Conservation (phyloP, 2,329 filamentous ascomycete species). For the Cladophialophora carrionii region DNA sequence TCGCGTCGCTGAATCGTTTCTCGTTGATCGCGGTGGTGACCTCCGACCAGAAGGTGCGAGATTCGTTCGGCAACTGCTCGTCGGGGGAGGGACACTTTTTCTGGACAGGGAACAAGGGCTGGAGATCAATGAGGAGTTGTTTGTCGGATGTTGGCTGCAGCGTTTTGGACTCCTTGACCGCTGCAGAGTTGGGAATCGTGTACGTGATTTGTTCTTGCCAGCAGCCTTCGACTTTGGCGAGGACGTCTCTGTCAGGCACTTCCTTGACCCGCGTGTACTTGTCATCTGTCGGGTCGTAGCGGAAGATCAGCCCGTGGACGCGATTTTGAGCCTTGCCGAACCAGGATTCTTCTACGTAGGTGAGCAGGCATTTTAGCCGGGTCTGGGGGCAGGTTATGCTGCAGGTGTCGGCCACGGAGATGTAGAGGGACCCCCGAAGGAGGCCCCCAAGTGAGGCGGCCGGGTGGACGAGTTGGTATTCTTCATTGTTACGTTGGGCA, state of each 20-base stretch:
- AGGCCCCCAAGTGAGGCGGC: constrained; percentile 90
- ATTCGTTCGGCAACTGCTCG: constrained; percentile 85
- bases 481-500: constrained; percentile 77
- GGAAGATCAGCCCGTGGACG: constrained; percentile 88
- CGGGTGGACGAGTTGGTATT: constrained; percentile 93
- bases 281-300: constrained; percentile 85
- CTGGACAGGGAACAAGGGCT: constrained; percentile 75
- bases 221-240: constrained; percentile 78
- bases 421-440: constrained; percentile 80
- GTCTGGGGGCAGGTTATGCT: constrained; percentile 90
- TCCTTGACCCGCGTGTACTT: constrained; percentile 78
- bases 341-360: constrained; percentile 95
- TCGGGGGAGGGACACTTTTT: constrained; percentile 79
- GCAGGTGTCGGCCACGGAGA: constrained; percentile 87
- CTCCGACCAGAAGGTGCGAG: constrained; percentile 79
- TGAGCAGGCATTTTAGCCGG: constrained; percentile 84
- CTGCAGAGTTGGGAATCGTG: constrained; percentile 45
- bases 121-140: constrained; percentile 82
- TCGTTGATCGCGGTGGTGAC: constrained; percentile 83
- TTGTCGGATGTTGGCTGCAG: constrained; percentile 59
- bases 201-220: constrained; percentile 77
- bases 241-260: constrained; percentile 79
- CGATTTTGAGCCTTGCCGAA: constrained; percentile 88
- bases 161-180: constrained; percentile 42
- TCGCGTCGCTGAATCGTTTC: constrained; percentile 84